Evolutionary conservation across 2,329 filamentous ascomycete genomes (phyloP), one percentile per base, ranked within the genome.

Genomic region (Penicillium thymicola): DNA sequence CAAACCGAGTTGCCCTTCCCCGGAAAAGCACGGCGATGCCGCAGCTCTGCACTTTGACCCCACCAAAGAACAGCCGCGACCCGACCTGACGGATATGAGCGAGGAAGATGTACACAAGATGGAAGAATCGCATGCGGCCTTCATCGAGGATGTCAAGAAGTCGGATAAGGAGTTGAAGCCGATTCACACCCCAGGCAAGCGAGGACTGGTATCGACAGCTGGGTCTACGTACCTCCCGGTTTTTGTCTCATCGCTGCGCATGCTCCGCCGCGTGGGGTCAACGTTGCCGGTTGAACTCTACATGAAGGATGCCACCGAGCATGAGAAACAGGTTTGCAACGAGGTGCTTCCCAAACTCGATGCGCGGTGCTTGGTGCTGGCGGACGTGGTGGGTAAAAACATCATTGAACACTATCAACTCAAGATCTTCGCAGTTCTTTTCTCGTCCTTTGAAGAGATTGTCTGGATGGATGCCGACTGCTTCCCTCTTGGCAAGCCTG

Each of bases 391-490:
- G 8, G 67, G 72, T 5, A 70, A 69, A 45, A 64, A 68, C 5
- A 63, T 71, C 9, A 73, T 81, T 51, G 70, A 68, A 23, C 72
- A 76, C 51, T 84, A 77, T 64, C 82, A 85, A 64, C 79, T 81
- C 72, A 85, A 85, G 66, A 75, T 81, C 37, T 79, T 85, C 60
- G 75, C 82, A 4, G 78, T 85, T 18, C 72, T 86, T 3, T 81
- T 85, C 59, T 84, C 83, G 1, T 80, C 81, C 4, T 86, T 85
- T 60, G 80, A 84, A 64, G 77, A 84, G 51, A 76, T 84, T 11
- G 73, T 86, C 18, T 84, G 83, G 69, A 78, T 86, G 64, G 83
- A 86, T 63, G 80, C 81, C 54, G 82, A 85, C 63, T 77, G 76
- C 58, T 83, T 84, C 63, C 81, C 82, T 13, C 67, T 78, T 25